These are phyloP conservation scores for Letharia columbiana DNA, from an alignment of 495 filamentous ascomycete genomes.

Conservation along the genomic window DNA sequence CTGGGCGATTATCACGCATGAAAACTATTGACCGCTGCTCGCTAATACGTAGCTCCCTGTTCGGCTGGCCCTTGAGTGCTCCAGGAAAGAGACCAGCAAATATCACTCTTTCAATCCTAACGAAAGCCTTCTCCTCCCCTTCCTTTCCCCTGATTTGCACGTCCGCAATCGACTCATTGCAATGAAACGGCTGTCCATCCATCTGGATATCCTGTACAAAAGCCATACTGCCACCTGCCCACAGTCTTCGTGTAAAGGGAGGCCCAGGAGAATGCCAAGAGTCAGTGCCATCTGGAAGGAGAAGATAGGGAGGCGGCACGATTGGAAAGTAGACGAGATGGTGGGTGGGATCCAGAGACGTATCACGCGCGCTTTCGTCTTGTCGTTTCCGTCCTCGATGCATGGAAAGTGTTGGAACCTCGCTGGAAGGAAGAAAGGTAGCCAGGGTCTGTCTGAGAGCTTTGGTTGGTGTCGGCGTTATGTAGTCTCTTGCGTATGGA, in stretches of 20 bases:
- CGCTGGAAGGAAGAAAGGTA: conserved; percentile 42
- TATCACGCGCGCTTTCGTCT: too few relatives aligned
- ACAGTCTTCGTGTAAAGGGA: conserved; percentile 64
- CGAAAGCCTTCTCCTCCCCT: conserved; percentile 52
- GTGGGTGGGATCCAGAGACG: conserved; percentile 49
- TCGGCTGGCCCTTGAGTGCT: conserved; percentile 11
- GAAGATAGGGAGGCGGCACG: conserved; percentile 40
- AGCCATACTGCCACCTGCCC: conserved; percentile 56
- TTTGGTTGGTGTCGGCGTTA: conserved; percentile 57
- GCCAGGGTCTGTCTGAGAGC: conserved; percentile 53
- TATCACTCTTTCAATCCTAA: conserved; percentile 48
- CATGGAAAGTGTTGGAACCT: too few relatives aligned
- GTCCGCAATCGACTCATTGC: conserved; percentile 53
- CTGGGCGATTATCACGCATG: conserved; percentile 37
- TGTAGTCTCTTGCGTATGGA: conserved; percentile 53
- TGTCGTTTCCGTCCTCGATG: too few relatives aligned
- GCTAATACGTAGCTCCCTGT: conserved; percentile 25
- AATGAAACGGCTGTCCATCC: conserved; percentile 19
- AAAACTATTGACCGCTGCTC: conserved; percentile 55
- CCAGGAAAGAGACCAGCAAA: conserved; percentile 21
- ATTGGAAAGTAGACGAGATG: conserved; percentile 68
- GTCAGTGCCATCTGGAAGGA: conserved; percentile 68
- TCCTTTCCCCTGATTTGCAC: conserved; percentile 47
- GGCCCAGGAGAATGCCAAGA: conserved; percentile 54
- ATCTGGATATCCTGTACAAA: background rate